Conservation (phyloP, 2,329 filamentous ascomycete genomes). For the Emmonsiellopsis sp. region DNA sequence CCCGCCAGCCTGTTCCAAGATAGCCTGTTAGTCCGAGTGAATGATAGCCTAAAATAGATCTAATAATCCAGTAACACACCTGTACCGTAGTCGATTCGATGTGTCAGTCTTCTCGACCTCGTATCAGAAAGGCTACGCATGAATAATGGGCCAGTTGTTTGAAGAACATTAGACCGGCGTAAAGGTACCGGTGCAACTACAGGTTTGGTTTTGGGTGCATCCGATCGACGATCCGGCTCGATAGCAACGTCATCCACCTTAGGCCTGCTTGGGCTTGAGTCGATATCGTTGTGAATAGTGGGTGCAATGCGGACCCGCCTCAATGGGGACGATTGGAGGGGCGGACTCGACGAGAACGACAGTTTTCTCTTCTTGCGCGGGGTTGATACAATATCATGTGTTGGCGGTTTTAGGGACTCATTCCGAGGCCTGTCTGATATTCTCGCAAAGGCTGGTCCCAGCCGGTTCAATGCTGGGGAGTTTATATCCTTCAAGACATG, state of each 20-base stretch:
- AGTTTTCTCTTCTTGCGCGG: conserved; percentile 39
- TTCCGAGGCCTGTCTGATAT: conserved; percentile 24
- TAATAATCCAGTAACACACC: conserved; percentile 21
- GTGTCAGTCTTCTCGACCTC: conserved; percentile 23
- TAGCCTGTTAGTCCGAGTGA: conserved; percentile 8
- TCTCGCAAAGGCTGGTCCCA: conserved; percentile 33
- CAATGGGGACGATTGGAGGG: conserved; percentile 42
- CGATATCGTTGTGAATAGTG: conserved; percentile 20
- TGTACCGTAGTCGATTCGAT: conserved; percentile 28
- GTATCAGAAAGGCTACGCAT: conserved; percentile 28
- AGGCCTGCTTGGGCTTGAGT: conserved; percentile 3
- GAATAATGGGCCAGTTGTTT: conserved; percentile 29
- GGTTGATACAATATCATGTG: conserved; percentile 25
- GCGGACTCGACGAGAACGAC: conserved; percentile 37
- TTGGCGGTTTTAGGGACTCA: conserved; percentile 18
- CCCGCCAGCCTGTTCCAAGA: conserved; percentile 42
- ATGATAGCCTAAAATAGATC: background rate
- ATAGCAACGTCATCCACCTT: conserved; percentile 21
- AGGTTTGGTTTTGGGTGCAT: conserved; percentile 11
- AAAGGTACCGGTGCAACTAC: conserved; percentile 20
- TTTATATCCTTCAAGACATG: conserved; percentile 38
- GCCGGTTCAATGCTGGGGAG: conserved; percentile 33
- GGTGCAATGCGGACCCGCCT: conserved; percentile 31
- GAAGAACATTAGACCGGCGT: conserved; percentile 27
- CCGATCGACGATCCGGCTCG: conserved; percentile 8